phyloP scores from a whole-genome alignment of 106 monocot species.

The Phalaenopsis equestris region DNA sequence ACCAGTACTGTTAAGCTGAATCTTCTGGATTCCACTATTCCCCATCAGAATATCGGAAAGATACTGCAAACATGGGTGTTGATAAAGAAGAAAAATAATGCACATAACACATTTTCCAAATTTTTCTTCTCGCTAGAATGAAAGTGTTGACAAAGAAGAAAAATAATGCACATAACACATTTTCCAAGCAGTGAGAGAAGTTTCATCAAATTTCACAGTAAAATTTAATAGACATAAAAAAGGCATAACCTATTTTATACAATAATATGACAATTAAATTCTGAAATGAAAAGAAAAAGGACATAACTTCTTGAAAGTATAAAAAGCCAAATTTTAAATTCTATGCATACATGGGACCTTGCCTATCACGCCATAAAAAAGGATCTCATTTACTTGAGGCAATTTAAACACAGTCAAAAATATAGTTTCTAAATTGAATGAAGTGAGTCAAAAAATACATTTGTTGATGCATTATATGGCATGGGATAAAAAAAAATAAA shows the following conservation, averaged over 20 bases:
- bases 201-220: neutral
- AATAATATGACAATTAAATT: neutral
- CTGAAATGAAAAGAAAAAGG: neutral
- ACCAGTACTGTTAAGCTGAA: constrained; percentile 84
- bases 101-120: too few relatives aligned
- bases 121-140: constrained; percentile 13
- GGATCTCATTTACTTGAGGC: too few relatives aligned
- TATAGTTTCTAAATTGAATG: too few relatives aligned
- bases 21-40: constrained; percentile 84
- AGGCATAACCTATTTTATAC: neutral
- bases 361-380: too few relatives aligned
- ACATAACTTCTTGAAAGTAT: neutral
- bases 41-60: constrained; percentile 78
- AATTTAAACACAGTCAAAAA: too few relatives aligned
- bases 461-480: too few relatives aligned
- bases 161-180: neutral
- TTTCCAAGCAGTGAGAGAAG: neutral
- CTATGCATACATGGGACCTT: too few relatives aligned
- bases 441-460: too few relatives aligned
- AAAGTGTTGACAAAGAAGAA: neutral
- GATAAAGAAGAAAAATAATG: too few relatives aligned
- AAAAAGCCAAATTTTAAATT: too few relatives aligned
- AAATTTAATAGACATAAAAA: neutral
- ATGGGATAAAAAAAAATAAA: too few relatives aligned
- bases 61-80: constrained; percentile 48